Conservation (phyloP, 2,329 filamentous ascomycete species). For the Aureobasidium lini region DNA sequence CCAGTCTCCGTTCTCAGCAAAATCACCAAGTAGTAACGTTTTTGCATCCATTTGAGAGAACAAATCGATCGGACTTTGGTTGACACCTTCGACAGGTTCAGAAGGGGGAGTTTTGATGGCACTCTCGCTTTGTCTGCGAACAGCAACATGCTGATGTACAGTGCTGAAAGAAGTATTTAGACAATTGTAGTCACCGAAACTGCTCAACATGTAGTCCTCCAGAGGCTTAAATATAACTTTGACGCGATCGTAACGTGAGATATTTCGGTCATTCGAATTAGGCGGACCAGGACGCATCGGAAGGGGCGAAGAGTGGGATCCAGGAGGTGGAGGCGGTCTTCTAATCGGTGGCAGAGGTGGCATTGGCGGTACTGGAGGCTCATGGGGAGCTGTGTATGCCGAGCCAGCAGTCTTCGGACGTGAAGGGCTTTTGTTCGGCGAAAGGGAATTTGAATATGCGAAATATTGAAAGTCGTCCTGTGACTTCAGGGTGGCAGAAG, state of each 20-base stretch:
- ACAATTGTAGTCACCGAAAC: slow-evolving; percentile 61
- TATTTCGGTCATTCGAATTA: slow-evolving; percentile 12
- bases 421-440: slow-evolving; percentile 1
- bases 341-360: slow-evolving; percentile 23
- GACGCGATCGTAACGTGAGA: slow-evolving; percentile 30
- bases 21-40: slow-evolving; percentile 62
- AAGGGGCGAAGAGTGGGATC: slow-evolving; percentile 12
- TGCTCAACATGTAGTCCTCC: slow-evolving; percentile 67
- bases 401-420: background rate
- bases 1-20: slow-evolving; percentile 76
- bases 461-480: slow-evolving; percentile 15
- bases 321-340: slow-evolving; percentile 28
- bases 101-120: slow-evolving; percentile 30
- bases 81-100: slow-evolving; percentile 23
- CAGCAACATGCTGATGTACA: slow-evolving; percentile 34
- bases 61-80: slow-evolving; percentile 32
- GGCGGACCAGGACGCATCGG: slow-evolving; percentile 19
- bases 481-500: slow-evolving; percentile 13
- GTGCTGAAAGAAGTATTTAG: slow-evolving; percentile 71
- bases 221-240: slow-evolving; percentile 64
- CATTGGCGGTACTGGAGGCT: slow-evolving; percentile 18
- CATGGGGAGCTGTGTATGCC: background rate
- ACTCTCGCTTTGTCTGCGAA: slow-evolving; percentile 38
- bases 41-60: slow-evolving; percentile 65
- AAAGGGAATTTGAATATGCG: background rate